phyloP scores from a whole-genome alignment of 2,329 filamentous ascomycete species.

The Chaetomium sp. region DNA sequence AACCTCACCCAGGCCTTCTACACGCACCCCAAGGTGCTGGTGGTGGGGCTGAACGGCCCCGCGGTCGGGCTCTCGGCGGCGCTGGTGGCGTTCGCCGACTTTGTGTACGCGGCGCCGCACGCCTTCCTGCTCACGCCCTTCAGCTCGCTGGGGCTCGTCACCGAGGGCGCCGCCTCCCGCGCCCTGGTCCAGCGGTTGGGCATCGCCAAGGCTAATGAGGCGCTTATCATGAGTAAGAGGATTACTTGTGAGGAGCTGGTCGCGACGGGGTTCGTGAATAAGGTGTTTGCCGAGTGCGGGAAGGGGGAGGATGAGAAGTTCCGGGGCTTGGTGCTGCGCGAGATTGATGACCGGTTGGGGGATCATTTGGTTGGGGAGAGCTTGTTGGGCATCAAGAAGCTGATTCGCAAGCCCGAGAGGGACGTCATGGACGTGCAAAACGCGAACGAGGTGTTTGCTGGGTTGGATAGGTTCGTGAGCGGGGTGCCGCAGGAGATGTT shows the following conservation, averaged over 20 bases:
- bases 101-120: slow-evolving; percentile 82
- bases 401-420: slow-evolving; percentile 74
- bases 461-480: slow-evolving; percentile 75
- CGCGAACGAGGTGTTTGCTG: slow-evolving; percentile 81
- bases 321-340: slow-evolving; percentile 67
- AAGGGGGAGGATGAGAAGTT: slow-evolving; percentile 67
- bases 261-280: slow-evolving; percentile 80
- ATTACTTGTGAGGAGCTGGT: slow-evolving; percentile 75
- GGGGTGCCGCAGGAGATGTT: slow-evolving; percentile 91
- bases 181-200: slow-evolving; percentile 82
- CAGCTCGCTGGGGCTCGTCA: slow-evolving; percentile 82
- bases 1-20: slow-evolving; percentile 90
- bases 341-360: slow-evolving; percentile 81
- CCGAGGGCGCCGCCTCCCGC: slow-evolving; percentile 80
- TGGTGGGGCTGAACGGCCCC: slow-evolving; percentile 89
- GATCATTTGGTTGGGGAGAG: slow-evolving; percentile 78
- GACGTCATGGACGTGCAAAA: slow-evolving; percentile 76
- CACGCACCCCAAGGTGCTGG: slow-evolving; percentile 89
- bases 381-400: slow-evolving; percentile 78
- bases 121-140: slow-evolving; percentile 91
- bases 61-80: slow-evolving; percentile 87
- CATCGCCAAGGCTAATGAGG: slow-evolving; percentile 82
- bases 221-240: slow-evolving; percentile 83
- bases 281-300: slow-evolving; percentile 64
- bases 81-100: slow-evolving; percentile 80